Base-by-base conservation (phyloP, 1,139 yeast species). In the Pichia sp. region DNA sequence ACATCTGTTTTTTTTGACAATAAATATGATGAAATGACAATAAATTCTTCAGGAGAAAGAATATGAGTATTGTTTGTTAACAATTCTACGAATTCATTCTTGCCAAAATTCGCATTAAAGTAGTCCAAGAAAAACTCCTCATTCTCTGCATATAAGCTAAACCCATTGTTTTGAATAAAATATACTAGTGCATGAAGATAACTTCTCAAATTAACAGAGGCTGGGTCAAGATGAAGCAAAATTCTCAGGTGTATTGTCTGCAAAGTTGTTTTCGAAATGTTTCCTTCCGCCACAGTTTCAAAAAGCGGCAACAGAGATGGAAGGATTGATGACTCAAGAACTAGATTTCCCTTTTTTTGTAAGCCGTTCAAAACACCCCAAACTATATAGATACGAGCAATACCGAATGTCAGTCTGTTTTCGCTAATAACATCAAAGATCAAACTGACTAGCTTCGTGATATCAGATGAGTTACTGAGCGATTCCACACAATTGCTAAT, bases 341-440 rank as follows among this genome's bases (percentile, higher is more conserved):
- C 59, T 54, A 61, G 72, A 0, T 64, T 65, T 8, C 50, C 42
- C 19, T 51, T 54, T 26, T 52, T 57, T 41, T 70, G 65, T 40
- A 87, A 70, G 0, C 89, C 92, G 7, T 71, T 62, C 11, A 80
- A 65, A 8, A 88, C 63, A 7, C 95, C 96, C 36, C 73, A 70
- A 1, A 82, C 65, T 2, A 86, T 70, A 61, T 81, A 86, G 1
- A 87, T 76, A 66, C 90, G 79, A 0, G 93, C 81, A 1, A 92
- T 89, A 59, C 84, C 95, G 70, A 82, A 90, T 0, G 84, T 71
- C 8, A 79, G 77, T 51, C 79, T 77, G 30, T 75, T 67, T 5
- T 74, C 75, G 34, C 71, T 75, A 49, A 87, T 67, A 1, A 81
- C 76, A 8, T 68, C 69, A 48, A 87, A 67, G 5, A 84, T 63